phyloP scores from a whole-genome alignment of 2,329 filamentous ascomycete genomes.

The Venturia carpophila region DNA sequence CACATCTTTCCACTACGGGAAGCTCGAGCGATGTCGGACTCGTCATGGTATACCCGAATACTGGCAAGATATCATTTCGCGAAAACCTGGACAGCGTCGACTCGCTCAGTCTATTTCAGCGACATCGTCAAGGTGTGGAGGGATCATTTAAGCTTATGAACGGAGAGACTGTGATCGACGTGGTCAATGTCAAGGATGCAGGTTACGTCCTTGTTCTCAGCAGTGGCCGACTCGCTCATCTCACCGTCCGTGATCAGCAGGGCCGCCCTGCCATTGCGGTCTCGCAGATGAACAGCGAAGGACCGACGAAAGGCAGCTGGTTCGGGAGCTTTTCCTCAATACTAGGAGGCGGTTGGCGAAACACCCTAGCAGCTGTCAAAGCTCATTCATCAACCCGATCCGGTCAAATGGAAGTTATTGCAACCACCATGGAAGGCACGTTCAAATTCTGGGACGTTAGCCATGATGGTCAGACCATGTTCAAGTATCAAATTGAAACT shows the following conservation, averaged over 20 bases:
- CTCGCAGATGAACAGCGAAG: constrained; percentile 62
- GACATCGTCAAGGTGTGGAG: constrained; percentile 73
- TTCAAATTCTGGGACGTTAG: constrained; percentile 84
- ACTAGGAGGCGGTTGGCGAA: constrained; percentile 61
- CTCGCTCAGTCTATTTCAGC: constrained; percentile 72
- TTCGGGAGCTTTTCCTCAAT: constrained; percentile 75
- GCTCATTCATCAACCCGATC: constrained; percentile 63
- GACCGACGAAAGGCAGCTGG: constrained; percentile 55
- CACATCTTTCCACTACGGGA: constrained; percentile 71
- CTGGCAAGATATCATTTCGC: constrained; percentile 86
- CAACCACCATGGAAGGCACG: constrained; percentile 67
- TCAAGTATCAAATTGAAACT: constrained; percentile 64
- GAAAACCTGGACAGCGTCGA: constrained; percentile 87
- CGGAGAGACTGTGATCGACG: constrained; percentile 67
- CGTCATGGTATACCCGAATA: constrained; percentile 74
- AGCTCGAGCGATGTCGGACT: constrained; percentile 72
- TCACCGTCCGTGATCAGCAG: constrained; percentile 78
- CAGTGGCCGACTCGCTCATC: constrained; percentile 75
- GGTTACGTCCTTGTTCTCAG: constrained; percentile 82
- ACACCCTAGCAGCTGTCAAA: constrained; percentile 72
- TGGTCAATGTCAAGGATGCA: constrained; percentile 77
- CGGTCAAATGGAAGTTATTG: constrained; percentile 77
- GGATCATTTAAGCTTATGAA: constrained; percentile 64
- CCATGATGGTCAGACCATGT: constrained; percentile 73
- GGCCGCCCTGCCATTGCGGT: constrained; percentile 74